These are phyloP conservation scores for Dioszegia crocea DNA, from an alignment of 768 basidiomycete species.

Conservation along the genomic window DNA sequence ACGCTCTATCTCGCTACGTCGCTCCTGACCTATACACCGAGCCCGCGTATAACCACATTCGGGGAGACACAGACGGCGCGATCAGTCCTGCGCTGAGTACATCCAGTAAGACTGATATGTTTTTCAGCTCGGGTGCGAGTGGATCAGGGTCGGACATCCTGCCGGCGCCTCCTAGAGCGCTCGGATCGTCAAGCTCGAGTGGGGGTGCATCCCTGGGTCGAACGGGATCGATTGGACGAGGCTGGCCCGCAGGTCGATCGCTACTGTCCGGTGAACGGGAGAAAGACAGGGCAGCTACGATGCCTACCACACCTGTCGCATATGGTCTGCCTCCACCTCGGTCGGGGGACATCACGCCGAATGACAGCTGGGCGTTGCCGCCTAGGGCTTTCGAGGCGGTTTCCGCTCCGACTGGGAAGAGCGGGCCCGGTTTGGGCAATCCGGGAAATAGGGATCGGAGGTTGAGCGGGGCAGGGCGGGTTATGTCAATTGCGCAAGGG, in stretches of 20 bases:
- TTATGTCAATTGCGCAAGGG: not conserved
- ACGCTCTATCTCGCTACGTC: not conserved
- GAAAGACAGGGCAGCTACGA: slow-evolving; percentile 6
- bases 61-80: slow-evolving; percentile 12
- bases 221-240: not conserved
- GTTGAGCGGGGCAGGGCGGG: slow-evolving; percentile 1
- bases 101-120: slow-evolving; percentile 41
- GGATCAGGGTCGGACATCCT: slow-evolving; percentile 15
- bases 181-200: slow-evolving; percentile 6
- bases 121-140: slow-evolving; percentile 34
- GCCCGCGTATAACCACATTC: not conserved
- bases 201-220: not conserved
- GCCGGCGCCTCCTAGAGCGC: slow-evolving; percentile 42
- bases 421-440: not conserved
- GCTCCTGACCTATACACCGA: slow-evolving; percentile 1
- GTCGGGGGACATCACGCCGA: not conserved
- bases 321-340: not conserved
- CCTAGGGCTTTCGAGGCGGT: not conserved
- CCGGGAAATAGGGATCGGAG: not conserved
- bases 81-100: slow-evolving; percentile 34
- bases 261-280: slow-evolving; percentile 4
- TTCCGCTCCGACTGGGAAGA: not conserved
- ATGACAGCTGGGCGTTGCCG: not conserved
- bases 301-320: slow-evolving; percentile 8
- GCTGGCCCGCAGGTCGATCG: not conserved